Evolutionary conservation across 257 asterid genomes (phyloP).

Genomic region (Cinchona pubescens): DNA sequence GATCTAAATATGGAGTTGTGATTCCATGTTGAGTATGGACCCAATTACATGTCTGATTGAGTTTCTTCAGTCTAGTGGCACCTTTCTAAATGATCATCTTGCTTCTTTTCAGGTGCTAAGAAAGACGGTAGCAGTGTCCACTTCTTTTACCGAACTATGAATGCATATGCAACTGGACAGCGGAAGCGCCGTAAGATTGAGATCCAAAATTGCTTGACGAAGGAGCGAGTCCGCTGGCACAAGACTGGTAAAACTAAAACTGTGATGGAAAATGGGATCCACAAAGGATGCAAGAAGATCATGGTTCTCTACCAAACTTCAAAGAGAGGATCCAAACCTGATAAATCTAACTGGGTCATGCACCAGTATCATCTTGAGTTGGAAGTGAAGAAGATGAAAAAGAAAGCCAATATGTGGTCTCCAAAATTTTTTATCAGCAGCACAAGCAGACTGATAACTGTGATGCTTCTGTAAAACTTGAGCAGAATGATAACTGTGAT

Average conservation of each 20-base stretch:
- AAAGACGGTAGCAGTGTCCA: slow-evolving; percentile 81
- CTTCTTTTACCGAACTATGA: slow-evolving; percentile 57
- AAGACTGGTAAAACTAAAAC: slow-evolving; percentile 80
- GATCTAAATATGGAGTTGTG: not conserved
- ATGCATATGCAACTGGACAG: slow-evolving; percentile 74
- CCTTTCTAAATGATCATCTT: not conserved
- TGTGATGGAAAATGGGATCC: slow-evolving; percentile 53
- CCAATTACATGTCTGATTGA: not conserved
- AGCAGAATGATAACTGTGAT: slow-evolving; percentile 23
- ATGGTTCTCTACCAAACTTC: slow-evolving; percentile 68
- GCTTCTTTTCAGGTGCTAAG: slow-evolving; percentile 57
- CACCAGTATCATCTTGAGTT: slow-evolving; percentile 90
- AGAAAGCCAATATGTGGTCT: slow-evolving; percentile 69
- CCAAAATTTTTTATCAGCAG: slow-evolving; percentile 68
- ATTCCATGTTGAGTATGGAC: not conserved
- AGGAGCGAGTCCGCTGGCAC: slow-evolving; percentile 73
- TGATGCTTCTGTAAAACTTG: slow-evolving; percentile 21
- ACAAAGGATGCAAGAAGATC: slow-evolving; percentile 78
- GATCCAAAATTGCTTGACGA: slow-evolving; percentile 24
- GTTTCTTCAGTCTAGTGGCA: not conserved
- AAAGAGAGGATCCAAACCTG: slow-evolving; percentile 56
- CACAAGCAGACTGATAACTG: slow-evolving; percentile 40
- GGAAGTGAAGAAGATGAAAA: slow-evolving; percentile 67
- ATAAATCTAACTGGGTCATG: slow-evolving; percentile 82
- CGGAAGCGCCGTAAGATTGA: slow-evolving; percentile 79